phyloP scores from a whole-genome alignment of 306 rosid species.

The Prunus padus region DNA sequence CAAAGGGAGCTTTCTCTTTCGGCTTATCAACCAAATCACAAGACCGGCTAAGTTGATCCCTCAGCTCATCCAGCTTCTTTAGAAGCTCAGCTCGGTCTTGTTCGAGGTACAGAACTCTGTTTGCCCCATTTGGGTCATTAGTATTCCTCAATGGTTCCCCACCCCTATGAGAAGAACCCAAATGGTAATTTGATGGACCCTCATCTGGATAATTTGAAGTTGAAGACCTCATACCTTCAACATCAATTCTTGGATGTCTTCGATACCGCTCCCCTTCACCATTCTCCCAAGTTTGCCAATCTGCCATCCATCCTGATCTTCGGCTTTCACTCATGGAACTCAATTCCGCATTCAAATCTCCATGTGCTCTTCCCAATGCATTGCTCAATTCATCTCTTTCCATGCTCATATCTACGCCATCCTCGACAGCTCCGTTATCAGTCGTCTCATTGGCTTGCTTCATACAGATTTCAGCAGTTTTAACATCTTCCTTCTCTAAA shows the following conservation, averaged over 20 bases:
- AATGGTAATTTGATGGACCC: conserved; percentile 53
- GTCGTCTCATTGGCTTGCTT: conserved; percentile 30
- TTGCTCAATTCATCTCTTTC: conserved; percentile 42
- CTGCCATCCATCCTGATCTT: conserved; percentile 43
- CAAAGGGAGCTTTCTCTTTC: conserved; percentile 48
- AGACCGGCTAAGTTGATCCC: conserved; percentile 76
- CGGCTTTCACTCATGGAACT: conserved; percentile 31
- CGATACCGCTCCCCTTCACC: conserved; percentile 40
- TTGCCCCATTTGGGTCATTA: conserved; percentile 46
- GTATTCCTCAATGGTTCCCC: conserved; percentile 51
- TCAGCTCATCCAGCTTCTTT: conserved; percentile 83
- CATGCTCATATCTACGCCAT: conserved; percentile 27
- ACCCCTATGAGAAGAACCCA: conserved; percentile 41
- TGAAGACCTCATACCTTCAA: conserved; percentile 66
- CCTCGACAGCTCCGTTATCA: conserved; percentile 38
- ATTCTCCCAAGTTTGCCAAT: conserved; percentile 58
- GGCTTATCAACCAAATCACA: conserved; percentile 54
- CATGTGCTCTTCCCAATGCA: conserved; percentile 43
- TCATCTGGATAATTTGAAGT: conserved; percentile 57
- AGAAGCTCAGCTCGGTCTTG: conserved; percentile 87
- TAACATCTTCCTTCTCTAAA: conserved; percentile 36
- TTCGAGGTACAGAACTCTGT: conserved; percentile 61
- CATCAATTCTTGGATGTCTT: conserved; percentile 42
- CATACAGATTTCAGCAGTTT: conserved; percentile 29
- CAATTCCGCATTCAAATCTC: conserved; percentile 34